Conservation (phyloP, 192 early-diverging fungal species). For the Backusella tuberculispora region DNA sequence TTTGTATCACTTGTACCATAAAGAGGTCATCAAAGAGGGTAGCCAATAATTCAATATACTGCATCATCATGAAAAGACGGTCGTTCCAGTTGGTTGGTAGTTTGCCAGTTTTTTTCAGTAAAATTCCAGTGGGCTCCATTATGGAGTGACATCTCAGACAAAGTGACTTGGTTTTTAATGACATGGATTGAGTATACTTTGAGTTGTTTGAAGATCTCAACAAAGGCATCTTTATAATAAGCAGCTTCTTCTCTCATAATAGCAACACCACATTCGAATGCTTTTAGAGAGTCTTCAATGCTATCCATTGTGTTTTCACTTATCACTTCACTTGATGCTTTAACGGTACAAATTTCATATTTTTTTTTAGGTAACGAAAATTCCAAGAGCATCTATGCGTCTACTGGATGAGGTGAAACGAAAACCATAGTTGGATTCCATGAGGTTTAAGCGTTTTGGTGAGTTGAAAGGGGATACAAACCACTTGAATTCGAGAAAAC, state of each 20-base stretch:
- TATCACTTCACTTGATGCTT: neutral
- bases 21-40: no score
- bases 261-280: constrained; percentile 4
- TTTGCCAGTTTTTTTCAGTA: no score
- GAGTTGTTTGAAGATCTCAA: neutral
- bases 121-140: constrained; percentile 13
- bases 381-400: constrained; percentile 22
- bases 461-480: no score
- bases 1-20: no score
- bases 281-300: constrained; percentile 15
- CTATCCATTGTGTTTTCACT: constrained; percentile 2
- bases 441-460: no score
- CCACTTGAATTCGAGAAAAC: no score
- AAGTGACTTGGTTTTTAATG: neutral
- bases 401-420: no score
- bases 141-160: constrained; percentile 1
- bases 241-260: constrained; percentile 11
- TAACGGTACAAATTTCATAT: constrained; percentile 8
- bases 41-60: no score
- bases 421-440: no score
- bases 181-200: constrained; percentile 11
- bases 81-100: no score
- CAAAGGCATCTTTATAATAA: constrained; percentile 5
- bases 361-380: constrained; percentile 1
- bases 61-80: no score